These are phyloP conservation scores for Hypsizygus ulmarius DNA, from an alignment of 1,284 basidiomycete species.

Conservation along the genomic window DNA sequence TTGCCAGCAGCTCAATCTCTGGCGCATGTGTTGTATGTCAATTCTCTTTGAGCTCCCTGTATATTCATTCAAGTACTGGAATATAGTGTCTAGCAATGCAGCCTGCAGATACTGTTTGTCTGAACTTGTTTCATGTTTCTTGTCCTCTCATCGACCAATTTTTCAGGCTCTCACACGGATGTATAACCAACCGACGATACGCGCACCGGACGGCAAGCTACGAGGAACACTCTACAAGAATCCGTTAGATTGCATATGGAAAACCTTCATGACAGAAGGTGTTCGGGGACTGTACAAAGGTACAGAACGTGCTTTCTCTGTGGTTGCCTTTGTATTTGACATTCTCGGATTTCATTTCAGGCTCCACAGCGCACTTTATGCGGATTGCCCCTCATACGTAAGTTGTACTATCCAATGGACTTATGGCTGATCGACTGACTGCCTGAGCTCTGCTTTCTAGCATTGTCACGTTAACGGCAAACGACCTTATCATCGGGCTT, in stretches of 20 bases:
- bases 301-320: slow-evolving; percentile 20
- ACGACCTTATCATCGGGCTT: slow-evolving; percentile 78
- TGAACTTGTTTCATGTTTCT: slow-evolving; percentile 13
- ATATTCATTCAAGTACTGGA: slow-evolving; percentile 2
- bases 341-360: slow-evolving; percentile 25
- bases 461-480: slow-evolving; percentile 83
- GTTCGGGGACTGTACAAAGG: slow-evolving; percentile 92
- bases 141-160: slow-evolving; percentile 4
- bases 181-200: slow-evolving; percentile 91
- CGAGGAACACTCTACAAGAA: slow-evolving; percentile 84
- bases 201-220: slow-evolving; percentile 69
- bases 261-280: slow-evolving; percentile 91
- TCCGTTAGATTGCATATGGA: slow-evolving; percentile 95
- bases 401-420: slow-evolving; percentile 23
- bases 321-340: neutral
- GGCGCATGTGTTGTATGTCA: slow-evolving; percentile 85
- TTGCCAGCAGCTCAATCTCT: slow-evolving; percentile 86
- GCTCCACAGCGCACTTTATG: slow-evolving; percentile 88
- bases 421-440: slow-evolving; percentile 1
- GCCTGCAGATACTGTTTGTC: slow-evolving; percentile 77
- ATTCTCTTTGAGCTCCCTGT: slow-evolving; percentile 7
- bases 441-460: slow-evolving; percentile 36
- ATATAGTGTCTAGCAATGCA: slow-evolving; percentile 82
- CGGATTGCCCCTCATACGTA: slow-evolving; percentile 92
- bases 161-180: slow-evolving; percentile 84